Evolutionary conservation across 139 green algal genomes (phyloP).

Genomic region (Chlorella vulgaris): DNA sequence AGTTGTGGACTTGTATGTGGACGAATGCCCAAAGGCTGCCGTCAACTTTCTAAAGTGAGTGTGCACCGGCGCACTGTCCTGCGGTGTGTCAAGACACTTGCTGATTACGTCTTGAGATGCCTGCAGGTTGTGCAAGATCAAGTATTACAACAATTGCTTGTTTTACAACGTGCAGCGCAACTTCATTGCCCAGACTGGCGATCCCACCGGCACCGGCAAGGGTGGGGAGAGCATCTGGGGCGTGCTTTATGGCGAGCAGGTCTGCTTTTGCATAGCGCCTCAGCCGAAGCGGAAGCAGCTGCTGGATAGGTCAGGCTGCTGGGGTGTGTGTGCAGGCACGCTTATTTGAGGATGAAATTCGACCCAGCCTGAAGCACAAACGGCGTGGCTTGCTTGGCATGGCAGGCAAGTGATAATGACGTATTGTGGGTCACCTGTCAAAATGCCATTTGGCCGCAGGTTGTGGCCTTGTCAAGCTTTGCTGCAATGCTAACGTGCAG

Average conservation of each 20-base stretch:
- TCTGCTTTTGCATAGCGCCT: neutral
- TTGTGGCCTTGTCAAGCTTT: neutral
- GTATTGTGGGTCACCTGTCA: neutral
- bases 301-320: no score
- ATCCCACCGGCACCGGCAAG: slow-evolving; percentile 86
- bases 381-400: slow-evolving; percentile 86
- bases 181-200: slow-evolving; percentile 91
- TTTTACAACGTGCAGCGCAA: slow-evolving; percentile 90
- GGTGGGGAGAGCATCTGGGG: slow-evolving; percentile 90
- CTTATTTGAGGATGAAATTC: slow-evolving; percentile 97
- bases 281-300: no score
- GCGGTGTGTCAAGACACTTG: neutral
- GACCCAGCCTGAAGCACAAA: slow-evolving; percentile 81
- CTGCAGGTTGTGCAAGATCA: slow-evolving; percentile 73
- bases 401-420: slow-evolving; percentile 63
- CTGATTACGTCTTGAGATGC: neutral
- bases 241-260: slow-evolving; percentile 45
- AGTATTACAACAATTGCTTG: slow-evolving; percentile 94
- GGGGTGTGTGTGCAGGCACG: slow-evolving; percentile 65
- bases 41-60: slow-evolving; percentile 93
- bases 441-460: neutral
- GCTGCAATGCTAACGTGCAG: slow-evolving; percentile 18
- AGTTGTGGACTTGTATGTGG: slow-evolving; percentile 88
- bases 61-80: neutral
- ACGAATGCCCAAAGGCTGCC: slow-evolving; percentile 80